Evolutionary conservation across 192 early-diverging fungal species (phyloP).

Genomic region (Coemansia sp.): DNA sequence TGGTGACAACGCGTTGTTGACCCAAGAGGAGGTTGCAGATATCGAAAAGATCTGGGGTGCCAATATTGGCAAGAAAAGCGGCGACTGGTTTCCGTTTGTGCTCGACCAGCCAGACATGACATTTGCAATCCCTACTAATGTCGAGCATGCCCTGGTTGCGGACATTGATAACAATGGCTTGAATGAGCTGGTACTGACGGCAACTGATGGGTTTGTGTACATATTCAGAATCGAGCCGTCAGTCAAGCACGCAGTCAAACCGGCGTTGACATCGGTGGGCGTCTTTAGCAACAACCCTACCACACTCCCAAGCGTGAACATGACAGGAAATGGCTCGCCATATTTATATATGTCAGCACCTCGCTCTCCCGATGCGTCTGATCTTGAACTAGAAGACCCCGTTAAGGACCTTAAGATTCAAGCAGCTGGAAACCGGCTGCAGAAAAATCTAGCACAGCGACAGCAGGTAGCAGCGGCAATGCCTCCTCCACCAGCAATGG

Average conservation of each 20-base stretch:
- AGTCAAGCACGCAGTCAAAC: constrained; percentile 39
- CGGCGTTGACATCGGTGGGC: constrained; percentile 34
- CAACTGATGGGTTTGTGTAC: constrained; percentile 54
- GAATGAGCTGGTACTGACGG: constrained; percentile 55
- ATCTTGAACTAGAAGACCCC: constrained; percentile 27
- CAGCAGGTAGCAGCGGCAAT: constrained; percentile 2
- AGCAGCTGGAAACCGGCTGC: neutral
- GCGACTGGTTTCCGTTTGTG: constrained; percentile 53
- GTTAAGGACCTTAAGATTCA: constrained; percentile 2
- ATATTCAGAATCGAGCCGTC: constrained; percentile 45
- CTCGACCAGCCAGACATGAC: constrained; percentile 46
- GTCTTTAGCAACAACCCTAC: constrained; percentile 43
- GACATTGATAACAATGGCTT: constrained; percentile 51
- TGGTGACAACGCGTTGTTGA: constrained; percentile 19
- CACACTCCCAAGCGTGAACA: constrained; percentile 39
- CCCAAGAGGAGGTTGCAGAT: constrained; percentile 38
- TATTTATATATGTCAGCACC: constrained; percentile 54
- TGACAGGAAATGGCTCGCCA: constrained; percentile 44
- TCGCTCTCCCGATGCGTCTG: constrained; percentile 44
- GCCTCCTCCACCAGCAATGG: neutral
- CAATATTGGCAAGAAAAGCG: constrained; percentile 50
- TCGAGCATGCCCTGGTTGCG: constrained; percentile 51
- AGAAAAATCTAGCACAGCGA: neutral
- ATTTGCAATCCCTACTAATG: constrained; percentile 50
- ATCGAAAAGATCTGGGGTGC: constrained; percentile 54